A percentile compares a stretch with the other conserved stretches of the same genome.
These are phyloP conservation scores for Cubamyces sp. DNA, from an alignment of 768 basidiomycete genomes.

Conservation along the genomic window DNA sequence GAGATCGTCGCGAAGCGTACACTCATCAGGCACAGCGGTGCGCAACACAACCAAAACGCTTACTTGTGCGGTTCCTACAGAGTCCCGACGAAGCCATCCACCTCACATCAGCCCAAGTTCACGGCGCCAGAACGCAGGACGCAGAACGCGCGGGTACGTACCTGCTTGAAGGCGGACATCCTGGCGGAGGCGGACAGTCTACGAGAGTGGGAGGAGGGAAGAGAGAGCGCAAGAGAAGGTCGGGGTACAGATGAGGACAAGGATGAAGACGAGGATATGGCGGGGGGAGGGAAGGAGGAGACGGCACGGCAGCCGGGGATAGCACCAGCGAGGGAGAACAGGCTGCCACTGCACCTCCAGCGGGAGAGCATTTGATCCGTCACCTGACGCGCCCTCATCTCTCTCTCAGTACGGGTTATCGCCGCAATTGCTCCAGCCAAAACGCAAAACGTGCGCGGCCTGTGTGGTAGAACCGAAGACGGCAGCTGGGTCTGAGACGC, in stretches of 20 bases:
- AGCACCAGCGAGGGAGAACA: conserved; percentile 13
- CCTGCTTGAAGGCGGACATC: conserved; percentile 43
- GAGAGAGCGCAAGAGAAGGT: conserved; percentile 11
- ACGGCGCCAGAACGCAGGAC: neutral
- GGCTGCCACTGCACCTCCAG: neutral
- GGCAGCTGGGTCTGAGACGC: neutral
- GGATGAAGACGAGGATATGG: neutral
- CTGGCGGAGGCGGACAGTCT: conserved; percentile 17
- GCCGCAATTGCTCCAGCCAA: conserved; percentile 9
- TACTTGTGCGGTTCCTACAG: conserved; percentile 54
- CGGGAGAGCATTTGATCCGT: conserved; percentile 29
- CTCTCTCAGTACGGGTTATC: conserved; percentile 7
- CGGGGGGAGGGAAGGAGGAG: conserved; percentile 21
- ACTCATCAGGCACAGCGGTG: neutral
- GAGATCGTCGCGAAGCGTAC: neutral
- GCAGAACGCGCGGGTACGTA: conserved; percentile 14
- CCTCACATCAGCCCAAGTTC: conserved; percentile 1
- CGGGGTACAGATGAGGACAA: neutral
- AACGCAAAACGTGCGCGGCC: neutral
- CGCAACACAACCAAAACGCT: conserved; percentile 23
- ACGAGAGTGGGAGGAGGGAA: conserved; percentile 1
- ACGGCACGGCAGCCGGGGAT: conserved; percentile 15
- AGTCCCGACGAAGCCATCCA: conserved; percentile 9
- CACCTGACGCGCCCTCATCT: conserved; percentile 25
- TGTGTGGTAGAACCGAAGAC: neutral